Evolutionary conservation across 1,284 basidiomycete species (phyloP), one percentile per base, ranked within the genome.

Genomic region (Schizophyllum commune): DNA sequence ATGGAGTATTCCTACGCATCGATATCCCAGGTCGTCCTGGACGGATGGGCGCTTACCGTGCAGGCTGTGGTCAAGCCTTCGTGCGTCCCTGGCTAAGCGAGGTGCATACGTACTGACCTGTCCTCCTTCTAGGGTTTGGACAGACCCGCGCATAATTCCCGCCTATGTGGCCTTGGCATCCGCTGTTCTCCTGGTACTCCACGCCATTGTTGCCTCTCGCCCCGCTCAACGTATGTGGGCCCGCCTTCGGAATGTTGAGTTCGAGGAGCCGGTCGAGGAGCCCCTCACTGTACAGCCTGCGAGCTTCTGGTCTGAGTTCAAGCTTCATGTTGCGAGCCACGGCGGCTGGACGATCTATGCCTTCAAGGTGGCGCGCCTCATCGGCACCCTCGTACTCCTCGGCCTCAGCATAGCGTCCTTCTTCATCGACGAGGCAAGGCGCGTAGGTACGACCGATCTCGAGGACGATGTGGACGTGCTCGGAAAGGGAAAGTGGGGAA

Each of bases 311-410:
- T 62, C 63, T 9, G 69, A 72, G 60, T 56, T 72, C 47, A 66
- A 68, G 52, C 62, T 64, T 33, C 72, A 74, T 58, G 55, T 74
- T 21, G 51, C 59, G 0, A 58, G 64, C 13, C 69, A 69, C 47
- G 74, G 75, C 6, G 75, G 75, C 19, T 19, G 60, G 13, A 58
- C 59, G 27, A 72, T 75, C 34, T 74, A 72, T 56, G 63, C 68
- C 17, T 78, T 72, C 66, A 77, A 74, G 62, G 54, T 75, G 27
- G 65, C 68, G 7, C 73, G 79, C 7, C 64, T 79, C 17, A 51
- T 72, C 5, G 73, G 76, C 8, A 75, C 71, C 63, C 65, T 77
- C 55, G 63, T 64, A 5, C 69, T 81, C n/a, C 67, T 79, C 7
- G 72, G 68, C 17, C 61, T 80, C 7, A 75, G 74, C 9, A 66